Percentiles rank a stretch among this genome's conserved stretches.
Conservation (phyloP, 2,329 filamentous ascomycete genomes). For the Colletotrichum phormii region DNA sequence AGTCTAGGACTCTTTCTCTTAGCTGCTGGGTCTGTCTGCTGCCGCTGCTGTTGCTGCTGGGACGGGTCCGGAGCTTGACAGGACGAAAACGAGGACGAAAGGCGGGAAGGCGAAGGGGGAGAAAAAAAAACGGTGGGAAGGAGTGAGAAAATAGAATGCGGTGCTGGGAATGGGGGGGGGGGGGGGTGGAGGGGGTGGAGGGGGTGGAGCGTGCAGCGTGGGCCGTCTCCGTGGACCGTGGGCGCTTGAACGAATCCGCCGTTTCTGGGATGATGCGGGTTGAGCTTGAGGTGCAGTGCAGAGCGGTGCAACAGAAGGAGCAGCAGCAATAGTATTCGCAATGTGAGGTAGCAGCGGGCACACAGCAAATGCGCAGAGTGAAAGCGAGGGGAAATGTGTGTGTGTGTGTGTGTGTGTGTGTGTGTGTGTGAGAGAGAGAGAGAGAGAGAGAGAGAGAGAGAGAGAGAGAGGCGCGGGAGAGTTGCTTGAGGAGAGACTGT, state of each 20-base stretch:
- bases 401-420: background rate
- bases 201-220: slow-evolving; percentile 18
- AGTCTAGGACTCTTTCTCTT: too few species aligned
- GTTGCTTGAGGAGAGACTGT: background rate
- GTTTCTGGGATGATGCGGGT: slow-evolving; percentile 25
- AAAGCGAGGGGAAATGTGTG: background rate
- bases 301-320: background rate
- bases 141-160: slow-evolving; percentile 36
- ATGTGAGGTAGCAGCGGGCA: background rate
- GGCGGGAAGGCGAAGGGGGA: background rate
- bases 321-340: background rate
- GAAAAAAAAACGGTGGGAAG: slow-evolving; percentile 5
- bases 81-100: background rate
- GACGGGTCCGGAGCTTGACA: slow-evolving; percentile 17
- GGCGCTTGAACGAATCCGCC: slow-evolving; percentile 5
- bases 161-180: slow-evolving; percentile 3
- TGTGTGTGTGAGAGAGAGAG: background rate
- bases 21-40: background rate
- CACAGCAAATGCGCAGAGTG: background rate
- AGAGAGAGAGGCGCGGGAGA: background rate
- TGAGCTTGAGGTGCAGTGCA: background rate
- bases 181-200: slow-evolving; percentile 2
- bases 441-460: background rate
- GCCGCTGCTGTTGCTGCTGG: background rate
- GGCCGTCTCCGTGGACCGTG: background rate